These are phyloP conservation scores for Cutaneotrichosporon sp. DNA, from an alignment of 1,284 basidiomycete genomes.

Conservation along the genomic window DNA sequence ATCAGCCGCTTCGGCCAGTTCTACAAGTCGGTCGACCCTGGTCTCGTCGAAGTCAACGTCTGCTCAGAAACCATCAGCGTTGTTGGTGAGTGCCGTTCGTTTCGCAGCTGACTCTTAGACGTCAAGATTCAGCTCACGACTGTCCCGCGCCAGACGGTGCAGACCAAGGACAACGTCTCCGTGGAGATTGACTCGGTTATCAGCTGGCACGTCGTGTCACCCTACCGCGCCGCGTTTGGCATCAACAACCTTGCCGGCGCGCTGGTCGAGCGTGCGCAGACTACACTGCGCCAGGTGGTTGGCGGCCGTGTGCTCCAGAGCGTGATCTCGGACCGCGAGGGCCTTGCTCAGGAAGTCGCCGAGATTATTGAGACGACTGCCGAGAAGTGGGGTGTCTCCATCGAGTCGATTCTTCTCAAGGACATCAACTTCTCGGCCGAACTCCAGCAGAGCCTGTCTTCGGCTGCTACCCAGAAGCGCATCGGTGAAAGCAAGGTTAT, in stretches of 20 bases:
- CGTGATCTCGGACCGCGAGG: slow-evolving; percentile 76
- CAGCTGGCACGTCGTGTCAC: slow-evolving; percentile 75
- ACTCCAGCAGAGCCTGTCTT: slow-evolving; percentile 85
- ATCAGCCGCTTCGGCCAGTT: slow-evolving; percentile 90
- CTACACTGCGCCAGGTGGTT: slow-evolving; percentile 90
- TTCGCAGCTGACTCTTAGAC: slow-evolving; percentile 55
- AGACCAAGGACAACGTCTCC: slow-evolving; percentile 68
- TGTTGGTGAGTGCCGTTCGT: slow-evolving; percentile 49
- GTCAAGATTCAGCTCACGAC: slow-evolving; percentile 90
- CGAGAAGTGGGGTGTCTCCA: slow-evolving; percentile 86
- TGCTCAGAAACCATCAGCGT: slow-evolving; percentile 79
- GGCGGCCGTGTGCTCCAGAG: slow-evolving; percentile 70
- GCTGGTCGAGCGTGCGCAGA: slow-evolving; percentile 89
- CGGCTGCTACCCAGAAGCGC: slow-evolving; percentile 85
- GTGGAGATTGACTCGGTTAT: slow-evolving; percentile 66
- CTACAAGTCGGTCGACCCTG: slow-evolving; percentile 86
- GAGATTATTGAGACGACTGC: slow-evolving; percentile 70
- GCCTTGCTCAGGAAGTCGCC: slow-evolving; percentile 91
- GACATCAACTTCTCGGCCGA: slow-evolving; percentile 85
- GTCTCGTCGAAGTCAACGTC: slow-evolving; percentile 86
- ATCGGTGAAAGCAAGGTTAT: slow-evolving; percentile 93
- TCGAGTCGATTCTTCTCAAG: slow-evolving; percentile 80
- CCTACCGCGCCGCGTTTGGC: slow-evolving; percentile 85
- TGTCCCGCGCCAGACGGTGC: slow-evolving; percentile 76
- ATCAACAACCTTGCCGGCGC: slow-evolving; percentile 85